Percentiles rank a stretch among this genome's conserved stretches.
Evolutionary conservation across 306 rosid genomes (phyloP).

Genomic region (Quercus parvula): DNA sequence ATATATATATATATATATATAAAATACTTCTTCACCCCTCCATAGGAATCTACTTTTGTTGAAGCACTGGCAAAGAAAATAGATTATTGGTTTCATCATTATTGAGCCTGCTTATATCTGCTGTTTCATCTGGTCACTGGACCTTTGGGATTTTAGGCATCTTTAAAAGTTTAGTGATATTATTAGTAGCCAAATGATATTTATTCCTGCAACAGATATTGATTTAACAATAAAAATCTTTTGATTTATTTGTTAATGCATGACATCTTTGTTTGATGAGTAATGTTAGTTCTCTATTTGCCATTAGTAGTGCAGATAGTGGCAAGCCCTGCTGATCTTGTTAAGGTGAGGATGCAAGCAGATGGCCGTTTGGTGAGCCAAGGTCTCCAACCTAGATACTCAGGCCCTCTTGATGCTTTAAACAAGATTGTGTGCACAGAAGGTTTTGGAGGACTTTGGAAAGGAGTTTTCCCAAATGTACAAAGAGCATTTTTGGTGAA

Average conservation of each 20-base stretch:
- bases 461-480: constrained; percentile 77
- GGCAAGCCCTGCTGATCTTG: constrained; percentile 96
- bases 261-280: constrained; percentile 6
- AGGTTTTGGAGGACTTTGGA: constrained; percentile 78
- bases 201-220: not conserved
- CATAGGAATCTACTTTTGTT: not conserved
- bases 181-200: not conserved
- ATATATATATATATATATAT: not conserved
- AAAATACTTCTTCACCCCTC: not conserved
- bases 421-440: constrained; percentile 59
- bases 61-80: not conserved
- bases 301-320: constrained; percentile 57
- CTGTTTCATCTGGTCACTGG: not conserved
- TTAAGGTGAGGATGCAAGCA: constrained; percentile 94
- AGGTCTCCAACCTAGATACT: constrained; percentile 69
- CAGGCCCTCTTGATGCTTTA: constrained; percentile 68
- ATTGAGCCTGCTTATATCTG: not conserved
- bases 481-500: constrained; percentile 91
- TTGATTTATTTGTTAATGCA: not conserved
- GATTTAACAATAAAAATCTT: not conserved
- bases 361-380: constrained; percentile 62
- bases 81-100: not conserved
- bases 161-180: not conserved
- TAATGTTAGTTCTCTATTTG: constrained; percentile 22
- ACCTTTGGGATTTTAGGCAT: not conserved